Percentiles rank a stretch among this genome's conserved stretches.
These are phyloP conservation scores for Huntiella bhutanensis DNA, from an alignment of 2,329 filamentous ascomycete genomes.

Conservation along the genomic window DNA sequence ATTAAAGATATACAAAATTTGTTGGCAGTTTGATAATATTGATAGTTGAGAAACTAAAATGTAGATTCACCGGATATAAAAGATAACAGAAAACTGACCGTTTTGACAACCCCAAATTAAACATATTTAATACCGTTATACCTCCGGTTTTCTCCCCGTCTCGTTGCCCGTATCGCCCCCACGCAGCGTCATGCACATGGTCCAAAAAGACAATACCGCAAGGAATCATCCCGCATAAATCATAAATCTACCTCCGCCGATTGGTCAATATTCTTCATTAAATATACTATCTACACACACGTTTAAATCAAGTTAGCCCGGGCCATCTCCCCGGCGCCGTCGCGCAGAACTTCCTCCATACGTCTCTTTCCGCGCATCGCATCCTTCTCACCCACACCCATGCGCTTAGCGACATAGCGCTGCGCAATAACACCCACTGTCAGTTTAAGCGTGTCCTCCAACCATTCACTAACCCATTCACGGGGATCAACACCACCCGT, in stretches of 20 bases:
- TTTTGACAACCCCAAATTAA: too few species aligned
- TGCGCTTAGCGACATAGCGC: conserved; percentile 80
- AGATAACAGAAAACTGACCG: too few species aligned
- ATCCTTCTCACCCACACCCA: conserved; percentile 80
- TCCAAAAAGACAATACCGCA: too few species aligned
- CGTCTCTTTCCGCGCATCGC: conserved; percentile 42
- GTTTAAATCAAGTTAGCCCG: conserved; percentile 33
- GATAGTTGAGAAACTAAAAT: too few species aligned
- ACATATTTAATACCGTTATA: too few species aligned
- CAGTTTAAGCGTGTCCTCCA: conserved; percentile 68
- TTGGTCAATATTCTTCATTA: background rate
- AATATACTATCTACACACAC: background rate
- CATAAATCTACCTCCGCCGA: background rate
- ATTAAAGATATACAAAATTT: too few species aligned
- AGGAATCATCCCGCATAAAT: too few species aligned
- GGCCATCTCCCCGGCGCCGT: conserved; percentile 39
- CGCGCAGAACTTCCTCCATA: conserved; percentile 35
- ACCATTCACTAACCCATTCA: conserved; percentile 95
- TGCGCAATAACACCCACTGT: conserved; percentile 76
- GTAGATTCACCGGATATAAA: too few species aligned
- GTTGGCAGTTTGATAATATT: too few species aligned
- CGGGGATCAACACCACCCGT: conserved; percentile 64
- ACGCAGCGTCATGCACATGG: too few species aligned
- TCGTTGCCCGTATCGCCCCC: too few species aligned
- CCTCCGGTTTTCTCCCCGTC: too few species aligned